Evolutionary conservation across 371 early-diverging fungal genomes (phyloP).

Genomic region (Nematocida homosporus): DNA sequence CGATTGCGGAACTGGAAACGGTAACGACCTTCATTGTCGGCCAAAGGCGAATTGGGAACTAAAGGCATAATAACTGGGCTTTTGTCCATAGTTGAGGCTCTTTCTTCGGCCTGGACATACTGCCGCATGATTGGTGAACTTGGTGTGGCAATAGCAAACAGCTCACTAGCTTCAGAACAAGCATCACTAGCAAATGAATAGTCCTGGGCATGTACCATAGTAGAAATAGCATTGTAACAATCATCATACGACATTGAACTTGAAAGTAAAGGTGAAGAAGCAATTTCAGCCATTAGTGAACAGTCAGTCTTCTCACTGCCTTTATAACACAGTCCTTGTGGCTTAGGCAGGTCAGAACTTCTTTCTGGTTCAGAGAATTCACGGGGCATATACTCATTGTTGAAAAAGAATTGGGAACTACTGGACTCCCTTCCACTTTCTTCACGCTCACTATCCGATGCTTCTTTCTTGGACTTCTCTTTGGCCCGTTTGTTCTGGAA

Average conservation of each 20-base stretch:
- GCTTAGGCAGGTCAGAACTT: too few species aligned
- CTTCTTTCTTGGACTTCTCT: slow-evolving; percentile 53
- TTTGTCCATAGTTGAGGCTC: too few species aligned
- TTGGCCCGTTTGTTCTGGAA: slow-evolving; percentile 67
- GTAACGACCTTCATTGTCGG: background rate
- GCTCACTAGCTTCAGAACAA: background rate
- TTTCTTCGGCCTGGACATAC: background rate
- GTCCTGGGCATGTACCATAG: background rate
- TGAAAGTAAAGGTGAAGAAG: too few species aligned
- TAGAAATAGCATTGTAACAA: slow-evolving; percentile 20
- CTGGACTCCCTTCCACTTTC: too few species aligned
- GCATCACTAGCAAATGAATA: slow-evolving; percentile 14
- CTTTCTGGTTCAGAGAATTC: too few species aligned
- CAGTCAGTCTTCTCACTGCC: too few species aligned
- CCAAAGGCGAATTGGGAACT: background rate
- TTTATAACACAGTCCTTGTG: too few species aligned
- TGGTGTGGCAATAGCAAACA: too few species aligned
- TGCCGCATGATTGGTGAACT: background rate
- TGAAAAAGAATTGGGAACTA: too few species aligned
- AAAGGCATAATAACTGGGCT: too few species aligned
- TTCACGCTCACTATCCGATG: slow-evolving; percentile 24
- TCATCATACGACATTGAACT: slow-evolving; percentile 27
- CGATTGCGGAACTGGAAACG: slow-evolving; percentile 3
- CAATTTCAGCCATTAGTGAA: too few species aligned
- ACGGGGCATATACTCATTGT: too few species aligned